These are phyloP conservation scores for Biscogniauxia marginata DNA, from an alignment of 2,329 filamentous ascomycete species.

Conservation along the genomic window DNA sequence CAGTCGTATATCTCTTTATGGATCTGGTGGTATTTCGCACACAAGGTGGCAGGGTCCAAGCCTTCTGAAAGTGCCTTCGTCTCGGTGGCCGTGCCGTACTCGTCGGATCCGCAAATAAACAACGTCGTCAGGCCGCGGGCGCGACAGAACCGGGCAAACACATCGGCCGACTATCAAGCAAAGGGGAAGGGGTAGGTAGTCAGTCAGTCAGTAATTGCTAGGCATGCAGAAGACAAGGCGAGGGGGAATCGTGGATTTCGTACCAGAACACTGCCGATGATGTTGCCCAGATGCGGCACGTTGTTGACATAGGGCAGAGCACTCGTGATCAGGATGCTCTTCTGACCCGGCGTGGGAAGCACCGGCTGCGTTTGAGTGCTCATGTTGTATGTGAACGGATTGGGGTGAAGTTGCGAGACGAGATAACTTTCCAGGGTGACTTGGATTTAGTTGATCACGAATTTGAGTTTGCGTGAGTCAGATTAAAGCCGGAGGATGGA, in stretches of 20 bases:
- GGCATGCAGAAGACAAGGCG: neutral
- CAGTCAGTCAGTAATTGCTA: neutral
- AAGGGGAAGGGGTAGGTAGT: too few relatives aligned
- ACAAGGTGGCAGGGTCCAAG: conserved; percentile 77
- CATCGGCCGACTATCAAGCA: conserved; percentile 71
- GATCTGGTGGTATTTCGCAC: conserved; percentile 87
- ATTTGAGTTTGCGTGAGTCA: neutral
- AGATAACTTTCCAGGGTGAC: neutral
- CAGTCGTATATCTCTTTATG: conserved; percentile 92
- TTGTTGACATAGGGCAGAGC: conserved; percentile 61
- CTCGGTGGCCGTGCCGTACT: conserved; percentile 95
- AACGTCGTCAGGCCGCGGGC: conserved; percentile 76
- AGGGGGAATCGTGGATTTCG: neutral
- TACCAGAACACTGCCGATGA: conserved; percentile 79
- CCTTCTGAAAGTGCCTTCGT: conserved; percentile 91
- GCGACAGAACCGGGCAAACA: conserved; percentile 80
- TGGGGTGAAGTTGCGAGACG: neutral
- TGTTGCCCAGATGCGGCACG: conserved; percentile 83
- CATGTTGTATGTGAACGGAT: neutral
- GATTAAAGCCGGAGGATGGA: neutral
- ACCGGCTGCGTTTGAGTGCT: neutral
- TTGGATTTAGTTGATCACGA: too few relatives aligned
- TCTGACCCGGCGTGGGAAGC: conserved; percentile 15
- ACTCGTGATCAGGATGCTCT: conserved; percentile 28
- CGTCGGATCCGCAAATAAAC: conserved; percentile 85